Percentiles rank a stretch among this genome's conserved stretches.
These are phyloP conservation scores for Vachellia collinsii DNA, from an alignment of 306 rosid species.

Conservation along the genomic window DNA sequence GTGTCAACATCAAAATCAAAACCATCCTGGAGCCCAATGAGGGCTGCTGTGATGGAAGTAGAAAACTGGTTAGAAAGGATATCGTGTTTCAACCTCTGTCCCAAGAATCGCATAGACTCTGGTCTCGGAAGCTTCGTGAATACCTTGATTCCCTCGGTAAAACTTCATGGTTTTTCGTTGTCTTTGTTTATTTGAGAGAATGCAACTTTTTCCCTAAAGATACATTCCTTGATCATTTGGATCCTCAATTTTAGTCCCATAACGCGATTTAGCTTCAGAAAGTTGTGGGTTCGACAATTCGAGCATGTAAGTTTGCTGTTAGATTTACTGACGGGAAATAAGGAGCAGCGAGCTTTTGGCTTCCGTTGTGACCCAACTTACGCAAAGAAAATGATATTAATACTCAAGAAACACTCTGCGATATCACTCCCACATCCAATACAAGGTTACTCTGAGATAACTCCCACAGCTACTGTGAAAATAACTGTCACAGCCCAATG, in stretches of 20 bases:
- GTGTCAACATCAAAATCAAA: constrained; percentile 55
- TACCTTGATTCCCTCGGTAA: constrained; percentile 67
- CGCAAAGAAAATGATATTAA: too few relatives aligned
- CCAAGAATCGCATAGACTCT: constrained; percentile 53
- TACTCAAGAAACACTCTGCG: too few relatives aligned
- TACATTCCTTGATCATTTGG: background rate
- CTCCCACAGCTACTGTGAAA: too few relatives aligned
- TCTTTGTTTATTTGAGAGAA: background rate
- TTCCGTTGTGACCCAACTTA: too few relatives aligned
- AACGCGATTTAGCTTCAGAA: background rate
- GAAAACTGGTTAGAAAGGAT: constrained; percentile 53
- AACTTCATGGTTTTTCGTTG: background rate
- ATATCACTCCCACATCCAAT: too few relatives aligned
- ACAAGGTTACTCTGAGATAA: too few relatives aligned
- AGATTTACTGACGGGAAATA: background rate
- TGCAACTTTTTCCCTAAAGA: background rate
- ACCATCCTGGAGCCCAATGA: constrained; percentile 49
- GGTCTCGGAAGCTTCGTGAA: constrained; percentile 74
- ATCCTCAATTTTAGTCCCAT: background rate
- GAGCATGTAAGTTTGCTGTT: background rate
- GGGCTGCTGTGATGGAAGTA: constrained; percentile 43
- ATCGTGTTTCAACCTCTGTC: constrained; percentile 58
- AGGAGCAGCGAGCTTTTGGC: background rate
- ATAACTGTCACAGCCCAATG: too few relatives aligned
- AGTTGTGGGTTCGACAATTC: background rate